These are phyloP conservation scores for Hemisphaericaspora xylofermentans DNA, from an alignment of 1,139 yeast species.

Conservation along the genomic window DNA sequence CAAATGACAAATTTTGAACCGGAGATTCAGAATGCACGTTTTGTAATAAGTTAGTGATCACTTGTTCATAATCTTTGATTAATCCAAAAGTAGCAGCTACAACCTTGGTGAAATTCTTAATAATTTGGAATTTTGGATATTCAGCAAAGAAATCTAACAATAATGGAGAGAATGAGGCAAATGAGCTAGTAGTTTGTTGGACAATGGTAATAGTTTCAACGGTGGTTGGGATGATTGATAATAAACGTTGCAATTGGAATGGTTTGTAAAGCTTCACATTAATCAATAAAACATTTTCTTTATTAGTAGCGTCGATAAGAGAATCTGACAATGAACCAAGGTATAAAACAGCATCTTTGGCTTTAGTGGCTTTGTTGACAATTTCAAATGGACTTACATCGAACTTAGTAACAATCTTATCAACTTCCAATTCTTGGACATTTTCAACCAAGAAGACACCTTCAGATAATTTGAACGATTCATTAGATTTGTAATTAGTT, in stretches of 20 bases:
- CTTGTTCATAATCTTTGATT: slow-evolving; percentile 44
- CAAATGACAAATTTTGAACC: slow-evolving; percentile 62
- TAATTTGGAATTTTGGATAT: slow-evolving; percentile 46
- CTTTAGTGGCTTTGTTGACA: slow-evolving; percentile 27
- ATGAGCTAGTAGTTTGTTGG: slow-evolving; percentile 54
- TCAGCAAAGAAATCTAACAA: slow-evolving; percentile 75
- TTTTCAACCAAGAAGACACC: slow-evolving; percentile 19
- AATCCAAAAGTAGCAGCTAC: slow-evolving; percentile 61
- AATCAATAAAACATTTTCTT: slow-evolving; percentile 49
- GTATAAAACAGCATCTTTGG: slow-evolving; percentile 55
- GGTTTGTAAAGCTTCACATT: slow-evolving; percentile 71
- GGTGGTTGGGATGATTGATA: slow-evolving; percentile 53
- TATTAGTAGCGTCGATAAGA: slow-evolving; percentile 41
- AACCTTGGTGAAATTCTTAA: slow-evolving; percentile 48
- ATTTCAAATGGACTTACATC: slow-evolving; percentile 32
- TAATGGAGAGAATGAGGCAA: slow-evolving; percentile 56
- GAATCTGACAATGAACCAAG: slow-evolving; percentile 58
- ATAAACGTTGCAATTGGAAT: slow-evolving; percentile 53
- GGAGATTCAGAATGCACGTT: slow-evolving; percentile 58
- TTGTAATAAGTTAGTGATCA: slow-evolving; percentile 49
- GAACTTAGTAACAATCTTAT: slow-evolving; percentile 28
- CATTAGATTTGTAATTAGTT: slow-evolving; percentile 15
- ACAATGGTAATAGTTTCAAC: slow-evolving; percentile 62
- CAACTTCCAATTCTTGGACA: slow-evolving; percentile 19
- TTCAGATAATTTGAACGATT: slow-evolving; percentile 15